These are phyloP conservation scores for Nosema bombycis DNA, from an alignment of 371 early-diverging fungal genomes.

Conservation along the genomic window DNA sequence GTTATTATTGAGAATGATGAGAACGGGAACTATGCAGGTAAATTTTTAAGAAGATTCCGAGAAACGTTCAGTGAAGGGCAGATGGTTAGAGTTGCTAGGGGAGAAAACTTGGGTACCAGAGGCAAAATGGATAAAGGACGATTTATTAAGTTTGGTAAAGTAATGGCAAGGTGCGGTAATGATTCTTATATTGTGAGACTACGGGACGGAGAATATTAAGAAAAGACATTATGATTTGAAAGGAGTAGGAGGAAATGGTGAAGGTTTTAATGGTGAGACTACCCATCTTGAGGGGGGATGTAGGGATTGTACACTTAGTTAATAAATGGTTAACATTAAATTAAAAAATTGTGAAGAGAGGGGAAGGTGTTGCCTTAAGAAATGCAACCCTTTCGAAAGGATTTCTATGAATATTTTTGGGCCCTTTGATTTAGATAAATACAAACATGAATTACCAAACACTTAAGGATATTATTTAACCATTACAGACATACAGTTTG, in stretches of 20 bases:
- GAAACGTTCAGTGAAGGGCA: not conserved
- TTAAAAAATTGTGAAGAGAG: too few species aligned
- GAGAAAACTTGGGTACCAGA: not conserved
- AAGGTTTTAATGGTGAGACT: not conserved
- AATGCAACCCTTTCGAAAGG: too few species aligned
- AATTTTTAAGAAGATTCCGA: not conserved
- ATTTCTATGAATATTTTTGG: too few species aligned
- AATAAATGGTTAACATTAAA: too few species aligned
- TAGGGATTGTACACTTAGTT: not conserved
- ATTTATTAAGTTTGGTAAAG: not conserved
- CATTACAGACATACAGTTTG: too few species aligned
- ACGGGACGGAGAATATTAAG: not conserved
- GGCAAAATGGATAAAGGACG: not conserved
- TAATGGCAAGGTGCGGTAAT: conserved; percentile 6
- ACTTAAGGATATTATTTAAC: too few species aligned
- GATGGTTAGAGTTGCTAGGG: not conserved
- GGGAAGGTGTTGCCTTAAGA: too few species aligned
- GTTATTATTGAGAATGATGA: conserved; percentile 8
- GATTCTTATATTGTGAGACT: conserved; percentile 21
- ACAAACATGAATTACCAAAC: too few species aligned
- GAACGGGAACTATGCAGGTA: conserved; percentile 13
- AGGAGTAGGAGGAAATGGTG: not conserved
- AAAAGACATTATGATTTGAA: conserved; percentile 35
- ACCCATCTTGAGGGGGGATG: not conserved
- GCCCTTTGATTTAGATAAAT: too few species aligned